A percentile compares a stretch with the other conserved stretches of the same genome.
Conservation (phyloP, 202 grass and related monocot species). For the Zizania palustris region DNA sequence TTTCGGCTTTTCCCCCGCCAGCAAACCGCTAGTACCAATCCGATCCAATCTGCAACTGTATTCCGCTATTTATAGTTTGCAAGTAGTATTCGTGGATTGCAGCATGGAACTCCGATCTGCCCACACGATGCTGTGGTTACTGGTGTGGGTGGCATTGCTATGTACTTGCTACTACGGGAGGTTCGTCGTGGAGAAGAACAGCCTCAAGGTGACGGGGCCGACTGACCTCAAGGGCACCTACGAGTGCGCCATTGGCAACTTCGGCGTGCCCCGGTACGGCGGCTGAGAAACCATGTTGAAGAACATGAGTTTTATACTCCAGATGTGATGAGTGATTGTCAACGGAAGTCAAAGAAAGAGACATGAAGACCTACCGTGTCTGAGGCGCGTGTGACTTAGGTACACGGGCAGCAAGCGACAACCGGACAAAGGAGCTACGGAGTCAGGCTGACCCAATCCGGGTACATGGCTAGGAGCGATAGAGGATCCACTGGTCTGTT, state of each 20-base stretch:
- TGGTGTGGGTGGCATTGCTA: conserved; percentile 5
- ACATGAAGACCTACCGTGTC: too few species aligned
- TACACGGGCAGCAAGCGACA: too few species aligned
- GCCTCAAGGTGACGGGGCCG: conserved; percentile 65
- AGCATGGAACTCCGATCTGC: conserved; percentile 35
- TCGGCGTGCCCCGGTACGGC: conserved; percentile 74
- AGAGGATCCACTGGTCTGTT: too few species aligned
- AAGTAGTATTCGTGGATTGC: background rate
- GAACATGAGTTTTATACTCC: too few species aligned
- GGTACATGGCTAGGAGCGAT: too few species aligned
- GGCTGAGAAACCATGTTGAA: too few species aligned
- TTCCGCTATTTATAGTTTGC: background rate
- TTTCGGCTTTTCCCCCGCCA: too few species aligned
- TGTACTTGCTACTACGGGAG: conserved; percentile 31
- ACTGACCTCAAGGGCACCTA: conserved; percentile 60
- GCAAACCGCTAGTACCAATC: background rate
- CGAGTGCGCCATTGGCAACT: conserved; percentile 81
- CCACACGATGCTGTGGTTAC: background rate
- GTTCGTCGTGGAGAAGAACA: conserved; percentile 88
- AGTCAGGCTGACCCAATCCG: too few species aligned
- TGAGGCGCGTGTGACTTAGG: too few species aligned
- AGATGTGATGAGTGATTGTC: too few species aligned
- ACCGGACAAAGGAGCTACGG: too few species aligned
- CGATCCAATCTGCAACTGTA: background rate
- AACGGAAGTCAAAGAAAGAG: too few species aligned